Conservation (phyloP, 306 rosid species). For the Senna tora region DNA sequence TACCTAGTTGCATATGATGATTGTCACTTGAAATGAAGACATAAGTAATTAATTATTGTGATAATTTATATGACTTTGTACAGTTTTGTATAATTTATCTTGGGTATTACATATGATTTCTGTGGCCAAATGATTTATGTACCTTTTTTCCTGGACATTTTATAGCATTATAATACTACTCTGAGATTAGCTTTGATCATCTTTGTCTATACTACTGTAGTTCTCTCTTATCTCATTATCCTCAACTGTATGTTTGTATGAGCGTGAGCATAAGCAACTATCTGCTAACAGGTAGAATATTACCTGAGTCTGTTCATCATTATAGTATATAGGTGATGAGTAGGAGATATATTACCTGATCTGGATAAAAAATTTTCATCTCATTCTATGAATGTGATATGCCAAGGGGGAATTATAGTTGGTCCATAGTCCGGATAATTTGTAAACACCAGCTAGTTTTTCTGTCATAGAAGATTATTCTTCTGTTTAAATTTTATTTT, state of each 20-base stretch:
- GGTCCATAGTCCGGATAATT: not conserved
- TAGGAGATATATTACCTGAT: slow-evolving; percentile 15
- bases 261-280: slow-evolving; percentile 10
- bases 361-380: not conserved
- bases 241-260: slow-evolving; percentile 19
- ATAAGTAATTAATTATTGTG: not conserved
- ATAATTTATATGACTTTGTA: slow-evolving; percentile 4
- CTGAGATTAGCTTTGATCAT: slow-evolving; percentile 23
- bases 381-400: not conserved
- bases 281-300: slow-evolving; percentile 20
- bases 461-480: not conserved
- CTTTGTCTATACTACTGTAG: slow-evolving; percentile 35
- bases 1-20: slow-evolving; percentile 31
- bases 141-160: not conserved
- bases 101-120: slow-evolving; percentile 15
- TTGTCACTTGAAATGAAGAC: slow-evolving; percentile 32
- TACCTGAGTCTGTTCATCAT: not conserved
- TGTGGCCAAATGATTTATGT: too few species aligned
- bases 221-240: slow-evolving; percentile 31
- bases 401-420: not conserved
- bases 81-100: slow-evolving; percentile 20
- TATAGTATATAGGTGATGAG: slow-evolving; percentile 5
- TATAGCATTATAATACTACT: slow-evolving; percentile 9
- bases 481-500: slow-evolving; percentile 4
- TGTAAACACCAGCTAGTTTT: not conserved